Evolutionary conservation across 1,284 basidiomycete genomes (phyloP), one percentile per base, ranked within the genome.

Genomic region (Cutaneotrichosporon arboriforme): DNA sequence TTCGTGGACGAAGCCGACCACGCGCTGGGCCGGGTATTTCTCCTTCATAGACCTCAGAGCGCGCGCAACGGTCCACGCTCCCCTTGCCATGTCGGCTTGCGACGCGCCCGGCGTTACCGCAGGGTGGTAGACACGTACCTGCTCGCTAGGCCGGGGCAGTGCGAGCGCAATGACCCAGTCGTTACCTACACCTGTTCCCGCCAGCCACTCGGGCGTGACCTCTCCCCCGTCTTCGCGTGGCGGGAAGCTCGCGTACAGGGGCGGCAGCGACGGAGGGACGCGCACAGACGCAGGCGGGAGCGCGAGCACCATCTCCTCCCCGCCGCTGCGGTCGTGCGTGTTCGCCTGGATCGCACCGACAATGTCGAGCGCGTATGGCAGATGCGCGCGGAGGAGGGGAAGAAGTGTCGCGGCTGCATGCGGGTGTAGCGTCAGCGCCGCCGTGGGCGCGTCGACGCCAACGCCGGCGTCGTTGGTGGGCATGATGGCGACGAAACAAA

Each of bases 111-210:
- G 18, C 36, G 7, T 26, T 35, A 23, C 26, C 13, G 62, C 58
- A 21, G 54, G 22, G 50, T 59, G 61, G 52, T 53, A 62, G 8
- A 62, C n/a, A 4, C 66, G 53, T 8, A 59, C 47, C 42, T 66
- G 66, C 39, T 51, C 47, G 15, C 46, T 44, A 0, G 64, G 61
- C 12, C 18, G 13, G 2, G 54, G 60, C 2, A 66, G 58, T 8
- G 54, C 55, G n/a, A 61, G 41, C 18, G 61, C 46, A 1, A 60
- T 50, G 18, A 59, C 42, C 61, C 61, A 68, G 12, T 49, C 31
- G 36, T 13, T n/a, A 5, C 39, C 18, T n/a, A 45, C 33, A 4
- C 43, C 43, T 3, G 34, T 21, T 1, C 4, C 8, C 3, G 33
- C 18, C 4, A 45, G 48, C 10, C 35, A 21, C 9, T 42, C 9